These are phyloP conservation scores for Chimonanthus praecox DNA, from an alignment of 164 flowering plant species.

Conservation along the genomic window DNA sequence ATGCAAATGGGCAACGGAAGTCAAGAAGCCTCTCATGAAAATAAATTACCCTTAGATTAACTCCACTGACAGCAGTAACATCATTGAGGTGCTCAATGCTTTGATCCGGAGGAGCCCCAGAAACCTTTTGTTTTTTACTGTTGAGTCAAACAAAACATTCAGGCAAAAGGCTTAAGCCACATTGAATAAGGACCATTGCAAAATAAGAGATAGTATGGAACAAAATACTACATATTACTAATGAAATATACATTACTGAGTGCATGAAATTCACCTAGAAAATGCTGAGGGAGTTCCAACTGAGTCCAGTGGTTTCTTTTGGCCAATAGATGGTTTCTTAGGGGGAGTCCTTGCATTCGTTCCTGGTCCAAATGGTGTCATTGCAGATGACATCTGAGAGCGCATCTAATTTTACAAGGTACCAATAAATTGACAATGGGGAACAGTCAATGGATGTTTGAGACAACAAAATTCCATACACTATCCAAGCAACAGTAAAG, in stretches of 20 bases:
- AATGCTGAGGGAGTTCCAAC: constrained; percentile 58
- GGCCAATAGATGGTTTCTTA: constrained; percentile 66
- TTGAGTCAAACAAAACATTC: neutral
- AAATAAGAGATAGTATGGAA: neutral
- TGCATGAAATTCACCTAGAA: constrained; percentile 39
- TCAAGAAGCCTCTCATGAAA: neutral
- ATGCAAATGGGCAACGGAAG: neutral
- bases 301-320: constrained; percentile 78
- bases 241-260: neutral
- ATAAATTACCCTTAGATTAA: constrained; percentile 70
- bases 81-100: constrained; percentile 98
- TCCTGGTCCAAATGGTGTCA: constrained; percentile 34
- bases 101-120: constrained; percentile 71
- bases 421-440: neutral
- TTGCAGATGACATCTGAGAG: constrained; percentile 41
- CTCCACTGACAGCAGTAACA: constrained; percentile 98
- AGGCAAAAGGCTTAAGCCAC: neutral
- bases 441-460: neutral
- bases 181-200: neutral
- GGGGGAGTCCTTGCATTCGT: constrained; percentile 48
- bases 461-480: neutral
- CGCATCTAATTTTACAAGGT: constrained; percentile 27
- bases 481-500: neutral
- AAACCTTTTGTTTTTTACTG: constrained; percentile 92
- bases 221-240: neutral